Evolutionary conservation across 129 eudicot species (phyloP).

Genomic region (Deinandra increscens): DNA sequence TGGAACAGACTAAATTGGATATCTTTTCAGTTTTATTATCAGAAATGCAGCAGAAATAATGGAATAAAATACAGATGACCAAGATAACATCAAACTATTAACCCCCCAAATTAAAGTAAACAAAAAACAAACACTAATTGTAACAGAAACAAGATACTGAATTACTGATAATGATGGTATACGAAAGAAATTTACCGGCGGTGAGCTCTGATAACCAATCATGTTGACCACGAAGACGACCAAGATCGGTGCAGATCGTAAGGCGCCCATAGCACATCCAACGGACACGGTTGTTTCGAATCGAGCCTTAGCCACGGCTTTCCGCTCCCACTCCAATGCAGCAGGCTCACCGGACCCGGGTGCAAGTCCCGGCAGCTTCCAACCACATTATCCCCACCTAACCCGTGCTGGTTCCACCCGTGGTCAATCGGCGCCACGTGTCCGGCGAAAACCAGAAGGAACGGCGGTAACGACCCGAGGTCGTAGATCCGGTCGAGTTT

Average conservation of each 20-base stretch:
- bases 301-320: conserved; percentile 94
- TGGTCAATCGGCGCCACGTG: conserved; percentile 91
- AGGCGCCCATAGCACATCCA: conserved; percentile 87
- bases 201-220: conserved; percentile 12
- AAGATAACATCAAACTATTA: conserved; percentile 25
- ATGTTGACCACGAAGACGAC: too few species aligned
- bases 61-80: conserved; percentile 36
- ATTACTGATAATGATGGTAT: background rate
- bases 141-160: background rate
- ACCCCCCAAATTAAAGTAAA: conserved; percentile 17
- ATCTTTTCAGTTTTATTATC: conserved; percentile 34
- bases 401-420: conserved; percentile 93
- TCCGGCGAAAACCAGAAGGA: conserved; percentile 80
- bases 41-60: conserved; percentile 37
- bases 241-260: conserved; percentile 73
- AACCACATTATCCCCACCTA: conserved; percentile 89
- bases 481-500: conserved; percentile 79
- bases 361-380: conserved; percentile 96
- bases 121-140: background rate
- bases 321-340: conserved; percentile 96
- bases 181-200: conserved; percentile 43
- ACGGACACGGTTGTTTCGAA: conserved; percentile 63
- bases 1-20: conserved; percentile 26
- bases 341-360: conserved; percentile 83
- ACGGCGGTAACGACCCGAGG: conserved; percentile 95